phyloP scores from a whole-genome alignment of 2,329 filamentous ascomycete species.

The Didymosphaeria variabile region DNA sequence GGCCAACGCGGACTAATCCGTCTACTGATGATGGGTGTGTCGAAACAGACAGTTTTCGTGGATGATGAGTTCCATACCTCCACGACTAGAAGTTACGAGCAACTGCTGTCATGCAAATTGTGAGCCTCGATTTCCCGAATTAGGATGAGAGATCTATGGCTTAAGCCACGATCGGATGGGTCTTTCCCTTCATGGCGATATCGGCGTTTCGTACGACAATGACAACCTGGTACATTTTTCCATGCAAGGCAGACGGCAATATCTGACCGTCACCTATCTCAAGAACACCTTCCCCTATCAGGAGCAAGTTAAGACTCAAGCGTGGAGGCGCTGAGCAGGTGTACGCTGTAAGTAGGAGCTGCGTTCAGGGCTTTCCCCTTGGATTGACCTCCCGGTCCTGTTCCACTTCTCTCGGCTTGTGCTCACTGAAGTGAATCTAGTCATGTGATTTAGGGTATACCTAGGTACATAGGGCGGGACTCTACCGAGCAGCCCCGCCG shows the following conservation, averaged over 20 bases:
- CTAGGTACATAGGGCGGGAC: not conserved
- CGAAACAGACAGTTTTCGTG: not conserved
- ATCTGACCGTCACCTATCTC: not conserved
- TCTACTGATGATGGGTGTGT: not conserved
- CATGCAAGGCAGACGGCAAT: not conserved
- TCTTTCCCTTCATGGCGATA: slow-evolving; percentile 1
- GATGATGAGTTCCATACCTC: not conserved
- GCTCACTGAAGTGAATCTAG: not conserved
- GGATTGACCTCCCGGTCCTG: not conserved
- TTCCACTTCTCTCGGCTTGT: not conserved
- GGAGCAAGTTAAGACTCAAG: not conserved
- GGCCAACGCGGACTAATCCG: not conserved
- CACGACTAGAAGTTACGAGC: not conserved
- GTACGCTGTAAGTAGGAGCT: not conserved
- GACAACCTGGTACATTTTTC: not conserved
- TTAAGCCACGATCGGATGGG: slow-evolving; percentile 4
- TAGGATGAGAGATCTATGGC: slow-evolving; percentile 9
- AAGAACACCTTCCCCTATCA: not conserved
- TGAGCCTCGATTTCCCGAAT: no score
- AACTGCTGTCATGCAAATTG: no score
- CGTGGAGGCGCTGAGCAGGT: not conserved
- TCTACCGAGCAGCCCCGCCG: not conserved
- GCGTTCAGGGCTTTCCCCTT: not conserved
- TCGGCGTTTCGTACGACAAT: slow-evolving; percentile 8
- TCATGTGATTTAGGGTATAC: not conserved